Evolutionary conservation across 805 yeast species (phyloP).

Genomic region (Candida montana): DNA sequence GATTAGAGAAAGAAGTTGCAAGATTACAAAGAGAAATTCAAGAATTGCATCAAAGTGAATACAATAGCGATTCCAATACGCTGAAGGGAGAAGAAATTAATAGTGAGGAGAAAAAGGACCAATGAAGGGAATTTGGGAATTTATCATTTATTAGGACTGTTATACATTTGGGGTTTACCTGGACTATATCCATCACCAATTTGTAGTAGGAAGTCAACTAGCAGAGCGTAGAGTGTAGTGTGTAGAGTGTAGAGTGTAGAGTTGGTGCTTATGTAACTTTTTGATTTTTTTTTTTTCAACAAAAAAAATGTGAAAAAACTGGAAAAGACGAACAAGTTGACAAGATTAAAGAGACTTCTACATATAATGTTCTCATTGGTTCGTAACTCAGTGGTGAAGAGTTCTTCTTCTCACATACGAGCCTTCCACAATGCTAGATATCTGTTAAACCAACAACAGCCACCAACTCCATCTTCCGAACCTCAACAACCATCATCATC

Average conservation of each 20-base stretch:
- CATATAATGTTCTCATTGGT: conserved; percentile 7
- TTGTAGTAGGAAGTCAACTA: too few relatives aligned
- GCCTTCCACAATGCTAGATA: conserved; percentile 4
- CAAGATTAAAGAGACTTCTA: background rate
- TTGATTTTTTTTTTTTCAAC: too few relatives aligned
- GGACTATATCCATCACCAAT: too few relatives aligned
- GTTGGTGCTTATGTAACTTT: too few relatives aligned
- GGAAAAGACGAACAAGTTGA: background rate
- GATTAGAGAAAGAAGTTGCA: conserved; percentile 79
- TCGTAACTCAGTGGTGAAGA: conserved; percentile 3
- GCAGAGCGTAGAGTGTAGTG: too few relatives aligned
- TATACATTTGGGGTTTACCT: too few relatives aligned
- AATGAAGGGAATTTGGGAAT: background rate
- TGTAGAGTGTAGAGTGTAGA: too few relatives aligned
- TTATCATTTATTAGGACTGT: too few relatives aligned
- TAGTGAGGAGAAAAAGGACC: background rate
- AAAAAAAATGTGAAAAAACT: too few relatives aligned
- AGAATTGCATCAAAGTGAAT: conserved; percentile 40
- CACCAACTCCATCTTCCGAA: background rate
- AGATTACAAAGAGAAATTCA: conserved; percentile 68
- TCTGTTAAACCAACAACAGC: conserved; percentile 5
- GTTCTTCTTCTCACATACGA: conserved; percentile 4
- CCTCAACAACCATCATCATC: background rate
- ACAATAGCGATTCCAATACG: conserved; percentile 3
- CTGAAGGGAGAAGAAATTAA: background rate